These are phyloP conservation scores for Yamadazyma dendronema DNA, from an alignment of 1,139 yeast genomes.

Conservation along the genomic window DNA sequence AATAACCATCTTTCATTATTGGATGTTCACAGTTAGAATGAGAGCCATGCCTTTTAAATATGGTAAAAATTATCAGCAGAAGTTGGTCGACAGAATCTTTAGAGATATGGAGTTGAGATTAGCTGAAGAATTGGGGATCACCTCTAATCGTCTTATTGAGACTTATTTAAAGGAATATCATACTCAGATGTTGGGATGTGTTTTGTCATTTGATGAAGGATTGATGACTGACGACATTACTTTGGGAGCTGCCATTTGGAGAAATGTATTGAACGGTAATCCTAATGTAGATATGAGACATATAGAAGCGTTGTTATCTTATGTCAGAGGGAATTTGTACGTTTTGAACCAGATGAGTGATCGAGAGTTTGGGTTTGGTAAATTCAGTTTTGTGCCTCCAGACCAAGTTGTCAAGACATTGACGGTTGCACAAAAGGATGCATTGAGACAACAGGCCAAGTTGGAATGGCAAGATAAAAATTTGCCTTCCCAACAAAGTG, in stretches of 20 bases:
- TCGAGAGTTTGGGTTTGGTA: slow-evolving; percentile 89
- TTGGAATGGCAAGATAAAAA: slow-evolving; percentile 34
- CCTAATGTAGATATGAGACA: slow-evolving; percentile 79
- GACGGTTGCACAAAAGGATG: slow-evolving; percentile 57
- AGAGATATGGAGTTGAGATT: slow-evolving; percentile 85
- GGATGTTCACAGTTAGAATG: slow-evolving; percentile 94
- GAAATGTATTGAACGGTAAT: slow-evolving; percentile 86
- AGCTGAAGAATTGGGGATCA: slow-evolving; percentile 80
- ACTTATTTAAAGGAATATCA: slow-evolving; percentile 87
- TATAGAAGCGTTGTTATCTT: slow-evolving; percentile 82
- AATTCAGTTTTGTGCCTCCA: slow-evolving; percentile 84
- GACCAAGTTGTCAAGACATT: slow-evolving; percentile 73
- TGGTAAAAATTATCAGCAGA: slow-evolving; percentile 89
- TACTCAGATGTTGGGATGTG: slow-evolving; percentile 84
- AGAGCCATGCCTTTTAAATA: slow-evolving; percentile 91
- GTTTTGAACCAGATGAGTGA: slow-evolving; percentile 83
- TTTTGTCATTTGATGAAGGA: slow-evolving; percentile 92
- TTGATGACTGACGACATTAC: slow-evolving; percentile 80
- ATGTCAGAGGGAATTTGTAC: slow-evolving; percentile 84
- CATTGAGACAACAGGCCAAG: slow-evolving; percentile 40
- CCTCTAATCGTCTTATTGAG: slow-evolving; percentile 81
- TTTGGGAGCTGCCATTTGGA: slow-evolving; percentile 85
- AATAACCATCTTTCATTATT: slow-evolving; percentile 82
- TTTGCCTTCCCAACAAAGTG: slow-evolving; percentile 64
- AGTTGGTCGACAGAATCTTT: slow-evolving; percentile 84